Base-by-base conservation (phyloP, 306 rosid species). In the Malus fusca region DNA sequence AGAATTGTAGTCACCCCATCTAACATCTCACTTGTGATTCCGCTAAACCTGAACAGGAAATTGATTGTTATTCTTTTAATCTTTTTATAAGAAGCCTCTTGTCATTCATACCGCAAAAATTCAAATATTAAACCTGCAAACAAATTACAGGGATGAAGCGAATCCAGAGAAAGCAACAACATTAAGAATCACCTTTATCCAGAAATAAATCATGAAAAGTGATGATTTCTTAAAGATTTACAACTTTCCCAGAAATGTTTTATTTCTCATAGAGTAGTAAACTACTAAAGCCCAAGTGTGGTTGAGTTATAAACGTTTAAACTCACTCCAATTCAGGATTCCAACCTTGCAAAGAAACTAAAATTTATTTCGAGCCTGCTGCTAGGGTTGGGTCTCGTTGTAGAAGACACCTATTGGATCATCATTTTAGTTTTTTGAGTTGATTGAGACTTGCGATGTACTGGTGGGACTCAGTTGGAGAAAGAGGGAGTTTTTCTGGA, bases 11-110 rank as follows among this genome's bases (percentile, higher is more conserved):
- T 88, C 87, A 95, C 97, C 75, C 80, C 96, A 79, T 82, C 81
- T 89, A 95, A 79, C 99, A 90, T 89, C 84, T 90, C 96, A 74
- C 87, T 65, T 0, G 99, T 95, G 79, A 95, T 95, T 81, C 99
- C 99, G 85, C 99, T 95, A 79, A 25, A 95, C 89, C 99, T 95
- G 96, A 85, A 76, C 42, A 66, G 65, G 6, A 78, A 19, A 11
- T 26, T 13, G 2, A 14, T 48, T 0, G 8, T 48, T 48, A 48
- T 48, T n/a, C 5, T 56, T 8, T 56, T n/a, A 4, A 8, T 22
- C 62, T 8, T n/a, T n/a, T n/a, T n/a, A 56, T 3, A 56, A 56
- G 13, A 56, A n/a, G 62, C 5, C 14, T n/a, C 23, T 26, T 42
- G n/a, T 37, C 18, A 11, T 60, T 60, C 44, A 61, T 2, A 43